A percentile compares a stretch with the other conserved stretches of the same genome.
Evolutionary conservation across 805 yeast genomes (phyloP).

Genomic region (Sporopachydermia quercuum): DNA sequence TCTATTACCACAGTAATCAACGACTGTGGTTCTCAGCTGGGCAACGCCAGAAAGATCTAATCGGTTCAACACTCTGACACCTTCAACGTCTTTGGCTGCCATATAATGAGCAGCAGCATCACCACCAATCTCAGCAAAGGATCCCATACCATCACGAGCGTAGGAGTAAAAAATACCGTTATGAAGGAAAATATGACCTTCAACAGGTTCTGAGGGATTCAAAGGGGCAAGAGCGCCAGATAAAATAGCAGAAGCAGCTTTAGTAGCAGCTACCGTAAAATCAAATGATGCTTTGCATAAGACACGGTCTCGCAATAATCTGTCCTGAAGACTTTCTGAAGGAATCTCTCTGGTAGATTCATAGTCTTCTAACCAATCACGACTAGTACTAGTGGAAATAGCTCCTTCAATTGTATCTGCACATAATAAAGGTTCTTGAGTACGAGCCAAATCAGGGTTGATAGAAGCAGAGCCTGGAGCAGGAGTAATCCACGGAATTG

Average conservation of each 20-base stretch:
- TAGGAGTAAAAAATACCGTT: constrained; percentile 80
- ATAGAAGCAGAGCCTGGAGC: constrained; percentile 12
- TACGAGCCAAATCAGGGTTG: constrained; percentile 41
- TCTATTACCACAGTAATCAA: constrained; percentile 83
- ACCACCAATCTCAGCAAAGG: constrained; percentile 56
- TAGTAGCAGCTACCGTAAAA: constrained; percentile 60
- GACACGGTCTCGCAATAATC: constrained; percentile 62
- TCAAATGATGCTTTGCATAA: constrained; percentile 59
- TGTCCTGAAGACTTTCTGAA: constrained; percentile 39
- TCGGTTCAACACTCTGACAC: constrained; percentile 53
- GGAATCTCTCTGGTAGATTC: constrained; percentile 72
- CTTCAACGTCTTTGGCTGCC: constrained; percentile 61
- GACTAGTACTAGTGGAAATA: constrained; percentile 19
- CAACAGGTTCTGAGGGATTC: constrained; percentile 59
- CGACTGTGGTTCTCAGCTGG: constrained; percentile 67
- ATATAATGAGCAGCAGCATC: constrained; percentile 76
- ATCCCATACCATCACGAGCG: constrained; percentile 57
- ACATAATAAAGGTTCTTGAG: constrained; percentile 37
- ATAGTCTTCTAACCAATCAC: constrained; percentile 86
- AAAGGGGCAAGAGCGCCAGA: constrained; percentile 62
- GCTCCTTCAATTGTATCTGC: constrained; percentile 50
- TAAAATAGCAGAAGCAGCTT: constrained; percentile 65
- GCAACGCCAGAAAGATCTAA: constrained; percentile 48
- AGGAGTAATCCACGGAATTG: constrained; percentile 68
- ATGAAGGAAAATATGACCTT: constrained; percentile 53